phyloP scores from a whole-genome alignment of 2,329 filamentous ascomycete species.

The Neophaeococcomyces mojaviensis region DNA sequence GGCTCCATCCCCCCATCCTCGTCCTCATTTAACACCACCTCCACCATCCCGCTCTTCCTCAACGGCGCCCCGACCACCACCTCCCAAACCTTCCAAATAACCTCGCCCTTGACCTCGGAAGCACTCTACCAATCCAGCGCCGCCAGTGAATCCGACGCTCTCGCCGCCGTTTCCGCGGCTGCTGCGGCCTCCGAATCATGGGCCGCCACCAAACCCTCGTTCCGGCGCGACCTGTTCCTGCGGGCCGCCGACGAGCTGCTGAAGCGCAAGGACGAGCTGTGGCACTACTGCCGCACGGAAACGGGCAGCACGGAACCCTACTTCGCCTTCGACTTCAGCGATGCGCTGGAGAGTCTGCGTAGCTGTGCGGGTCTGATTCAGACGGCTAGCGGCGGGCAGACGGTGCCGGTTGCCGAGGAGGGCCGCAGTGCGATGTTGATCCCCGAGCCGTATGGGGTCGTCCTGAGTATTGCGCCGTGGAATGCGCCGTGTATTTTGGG shows the following conservation, averaged over 20 bases:
- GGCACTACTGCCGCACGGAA: constrained; percentile 50
- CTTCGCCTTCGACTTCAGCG: constrained; percentile 12
- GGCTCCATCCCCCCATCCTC: not conserved
- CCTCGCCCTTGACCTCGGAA: constrained; percentile 47
- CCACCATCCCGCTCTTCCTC: constrained; percentile 33
- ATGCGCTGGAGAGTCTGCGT: constrained; percentile 1
- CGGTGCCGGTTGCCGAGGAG: constrained; percentile 28
- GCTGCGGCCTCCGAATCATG: constrained; percentile 60
- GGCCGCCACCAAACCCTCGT: constrained; percentile 52
- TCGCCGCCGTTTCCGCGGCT: constrained; percentile 51
- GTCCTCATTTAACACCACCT: constrained; percentile 9
- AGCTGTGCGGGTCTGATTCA: constrained; percentile 7
- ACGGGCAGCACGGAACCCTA: constrained; percentile 42
- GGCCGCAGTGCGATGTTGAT: constrained; percentile 56
- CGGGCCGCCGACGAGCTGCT: constrained; percentile 34
- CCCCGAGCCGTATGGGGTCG: constrained; percentile 70
- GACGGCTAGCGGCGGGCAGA: constrained; percentile 20
- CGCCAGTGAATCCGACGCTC: not conserved
- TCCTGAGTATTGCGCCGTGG: constrained; percentile 73
- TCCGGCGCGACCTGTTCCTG: constrained; percentile 34
- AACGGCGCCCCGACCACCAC: constrained; percentile 35
- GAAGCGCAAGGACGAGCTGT: constrained; percentile 33
- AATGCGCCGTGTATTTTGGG: too few relatives aligned
- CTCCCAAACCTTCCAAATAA: constrained; percentile 39
- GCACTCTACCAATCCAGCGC: constrained; percentile 48